Percentiles rank a stretch among this genome's conserved stretches.
Conservation (phyloP, 495 filamentous ascomycete species). For the Evansstolkia leycettana region DNA sequence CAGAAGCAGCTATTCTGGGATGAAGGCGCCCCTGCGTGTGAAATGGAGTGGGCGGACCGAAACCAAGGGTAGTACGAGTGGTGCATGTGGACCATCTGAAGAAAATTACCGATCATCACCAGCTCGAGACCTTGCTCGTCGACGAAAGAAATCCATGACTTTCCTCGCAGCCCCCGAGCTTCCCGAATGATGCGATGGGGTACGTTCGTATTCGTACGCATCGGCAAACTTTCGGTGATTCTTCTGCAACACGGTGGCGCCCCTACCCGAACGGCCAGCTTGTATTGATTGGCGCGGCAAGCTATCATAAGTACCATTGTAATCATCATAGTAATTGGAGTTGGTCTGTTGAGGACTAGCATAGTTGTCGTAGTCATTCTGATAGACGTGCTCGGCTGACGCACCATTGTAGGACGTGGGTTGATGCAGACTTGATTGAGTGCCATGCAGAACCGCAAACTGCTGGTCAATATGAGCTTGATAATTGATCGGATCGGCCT, state of each 20-base stretch:
- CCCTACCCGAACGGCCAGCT: conserved; percentile 29
- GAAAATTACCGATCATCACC: conserved; percentile 40
- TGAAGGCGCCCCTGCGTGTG: not conserved
- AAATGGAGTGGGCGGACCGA: conserved; percentile 2
- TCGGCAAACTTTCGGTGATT: conserved; percentile 75
- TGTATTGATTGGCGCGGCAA: conserved; percentile 31
- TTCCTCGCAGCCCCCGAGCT: conserved; percentile 75
- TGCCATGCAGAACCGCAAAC: conserved; percentile 29
- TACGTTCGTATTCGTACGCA: conserved; percentile 70
- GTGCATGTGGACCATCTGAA: conserved; percentile 1
- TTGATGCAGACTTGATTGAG: conserved; percentile 18
- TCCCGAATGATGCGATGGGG: conserved; percentile 56
- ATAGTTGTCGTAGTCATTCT: conserved; percentile 24
- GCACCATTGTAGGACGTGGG: conserved; percentile 17
- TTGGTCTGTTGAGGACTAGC: conserved; percentile 26
- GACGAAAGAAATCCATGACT: conserved; percentile 97
- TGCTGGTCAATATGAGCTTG: conserved; percentile 34
- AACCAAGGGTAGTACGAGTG: conserved; percentile 2
- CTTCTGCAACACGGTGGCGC: conserved; percentile 59
- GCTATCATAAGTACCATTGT: conserved; percentile 24
- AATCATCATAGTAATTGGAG: conserved; percentile 35
- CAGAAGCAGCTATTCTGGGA: no score
- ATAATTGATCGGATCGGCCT: conserved; percentile 25
- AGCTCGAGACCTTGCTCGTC: conserved; percentile 64
- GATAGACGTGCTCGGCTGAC: conserved; percentile 24